phyloP scores from a whole-genome alignment of 345 rosid genomes.

The Microthlaspi erraticum region DNA sequence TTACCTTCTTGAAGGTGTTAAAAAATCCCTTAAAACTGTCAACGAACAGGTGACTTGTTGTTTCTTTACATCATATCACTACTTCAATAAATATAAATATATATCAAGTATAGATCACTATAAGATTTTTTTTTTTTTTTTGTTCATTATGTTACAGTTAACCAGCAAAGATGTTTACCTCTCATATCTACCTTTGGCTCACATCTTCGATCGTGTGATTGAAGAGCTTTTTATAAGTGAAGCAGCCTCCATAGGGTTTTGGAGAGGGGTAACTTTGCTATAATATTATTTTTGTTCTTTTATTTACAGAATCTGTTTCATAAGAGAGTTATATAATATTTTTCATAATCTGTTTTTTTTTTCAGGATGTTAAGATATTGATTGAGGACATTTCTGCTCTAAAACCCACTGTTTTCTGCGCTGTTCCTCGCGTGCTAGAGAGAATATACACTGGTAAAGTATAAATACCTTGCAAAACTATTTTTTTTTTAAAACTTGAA shows the following conservation, averaged over 20 bases:
- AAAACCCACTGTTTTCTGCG: conserved; percentile 91
- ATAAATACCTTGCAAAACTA: conserved; percentile 16
- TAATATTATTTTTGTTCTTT: conserved; percentile 17
- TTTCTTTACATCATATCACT: background rate
- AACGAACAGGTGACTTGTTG: conserved; percentile 63
- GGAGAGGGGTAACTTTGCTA: conserved; percentile 87
- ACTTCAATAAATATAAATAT: conserved; percentile 1
- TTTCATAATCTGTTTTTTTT: conserved; percentile 13
- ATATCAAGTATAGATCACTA: background rate
- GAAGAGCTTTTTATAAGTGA: conserved; percentile 75
- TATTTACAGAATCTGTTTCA: background rate
- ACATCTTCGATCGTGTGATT: conserved; percentile 90
- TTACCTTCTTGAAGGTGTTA: conserved; percentile 77
- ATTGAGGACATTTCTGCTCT: conserved; percentile 87
- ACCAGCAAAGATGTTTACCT: conserved; percentile 75
- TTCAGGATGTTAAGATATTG: conserved; percentile 89
- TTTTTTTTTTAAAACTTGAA: conserved; percentile 12
- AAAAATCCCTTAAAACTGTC: conserved; percentile 58
- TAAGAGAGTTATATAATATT: too few species aligned
- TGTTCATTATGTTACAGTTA: conserved; percentile 55
- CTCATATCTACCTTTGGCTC: conserved; percentile 98
- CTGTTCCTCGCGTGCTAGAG: conserved; percentile 97
- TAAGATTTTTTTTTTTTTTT: background rate
- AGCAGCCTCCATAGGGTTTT: conserved; percentile 91
- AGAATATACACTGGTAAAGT: conserved; percentile 77